phyloP scores from a whole-genome alignment of 108 stramenopile species.

The Cyclotella baltica region DNA sequence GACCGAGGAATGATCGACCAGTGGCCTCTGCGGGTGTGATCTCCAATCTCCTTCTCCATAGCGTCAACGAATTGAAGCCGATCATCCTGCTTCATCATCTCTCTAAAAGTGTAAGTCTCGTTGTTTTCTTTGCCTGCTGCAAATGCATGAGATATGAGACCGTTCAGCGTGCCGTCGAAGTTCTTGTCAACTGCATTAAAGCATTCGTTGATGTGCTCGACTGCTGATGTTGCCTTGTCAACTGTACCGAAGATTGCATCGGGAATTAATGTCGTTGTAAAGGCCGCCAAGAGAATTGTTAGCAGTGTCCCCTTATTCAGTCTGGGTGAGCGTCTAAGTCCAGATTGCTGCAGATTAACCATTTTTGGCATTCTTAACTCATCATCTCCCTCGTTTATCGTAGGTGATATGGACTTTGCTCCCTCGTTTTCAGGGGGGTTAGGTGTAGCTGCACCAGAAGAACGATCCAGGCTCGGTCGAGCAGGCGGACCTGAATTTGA shows the following conservation, averaged over 20 bases:
- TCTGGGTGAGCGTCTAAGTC: not conserved
- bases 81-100: slow-evolving; percentile 18
- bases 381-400: slow-evolving; percentile 8
- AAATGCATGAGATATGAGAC: not conserved
- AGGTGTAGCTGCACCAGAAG: too few species aligned
- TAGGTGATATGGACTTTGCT: not conserved
- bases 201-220: not conserved
- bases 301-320: not conserved
- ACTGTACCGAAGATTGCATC: too few species aligned
- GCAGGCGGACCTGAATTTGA: too few species aligned
- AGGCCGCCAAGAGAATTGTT: not conserved
- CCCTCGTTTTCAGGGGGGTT: too few species aligned
- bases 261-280: not conserved
- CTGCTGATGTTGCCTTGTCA: not conserved
- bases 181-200: not conserved
- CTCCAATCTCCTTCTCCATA: not conserved
- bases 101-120: too few species aligned
- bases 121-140: slow-evolving; percentile 12
- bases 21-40: not conserved
- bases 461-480: not conserved
- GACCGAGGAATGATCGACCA: slow-evolving; percentile 13
- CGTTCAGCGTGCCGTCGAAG: not conserved
- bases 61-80: slow-evolving; percentile 2
- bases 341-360: not conserved
- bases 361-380: not conserved